Base-by-base conservation (phyloP, 441 rosid genomes). In the Manihot esculenta region DNA sequence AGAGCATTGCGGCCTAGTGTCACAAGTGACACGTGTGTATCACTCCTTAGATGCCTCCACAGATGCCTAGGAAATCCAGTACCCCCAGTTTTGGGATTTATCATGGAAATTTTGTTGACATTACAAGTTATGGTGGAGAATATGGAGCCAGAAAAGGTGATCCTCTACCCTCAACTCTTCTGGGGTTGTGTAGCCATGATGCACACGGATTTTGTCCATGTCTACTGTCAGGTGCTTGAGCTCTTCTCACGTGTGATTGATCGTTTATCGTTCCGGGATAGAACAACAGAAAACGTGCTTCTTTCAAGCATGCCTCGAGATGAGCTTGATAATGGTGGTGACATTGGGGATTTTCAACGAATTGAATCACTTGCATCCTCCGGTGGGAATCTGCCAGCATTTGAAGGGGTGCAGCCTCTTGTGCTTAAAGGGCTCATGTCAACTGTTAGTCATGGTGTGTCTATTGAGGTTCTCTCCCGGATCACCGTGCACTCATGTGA, bases 171-270 rank as follows among this genome's bases (percentile, higher is more conserved):
- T 30, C 99, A 95, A 74, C 92, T 95, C 50, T 95, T 95, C 72
- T 93, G 99, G 99, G 99, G 97, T 3, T 91, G 98, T 71, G 95
- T 95, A 4, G 99, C 99, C 61, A 87, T 93, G 98, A 95, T 93
- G 99, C 97, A 95, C 82, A 93, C 98, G 49, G 99, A 95, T 80
- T 95, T 93, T 56, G 89, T 95, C 67, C 97, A 95, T 71, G 94
- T 95, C 63, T 95, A 93, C 81, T 93, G 99, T 80, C 98, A 91
- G 85, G 99, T 91, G 49, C 95, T 95, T 33, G 92, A 89, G 92
- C 99, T 95, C 75, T 93, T 89, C 82, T 90, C 92, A 26, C 94
- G 97, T 38, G 95, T 93, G 70, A 93, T 93, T 72, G 90, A 91
- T 73, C 84, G 95, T 64, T 71, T 95, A 59, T 95, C 97, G 45